Percentiles rank a stretch among this genome's conserved stretches.
phyloP scores from a whole-genome alignment of 257 asterid species.

The Solanum appendiculatum region DNA sequence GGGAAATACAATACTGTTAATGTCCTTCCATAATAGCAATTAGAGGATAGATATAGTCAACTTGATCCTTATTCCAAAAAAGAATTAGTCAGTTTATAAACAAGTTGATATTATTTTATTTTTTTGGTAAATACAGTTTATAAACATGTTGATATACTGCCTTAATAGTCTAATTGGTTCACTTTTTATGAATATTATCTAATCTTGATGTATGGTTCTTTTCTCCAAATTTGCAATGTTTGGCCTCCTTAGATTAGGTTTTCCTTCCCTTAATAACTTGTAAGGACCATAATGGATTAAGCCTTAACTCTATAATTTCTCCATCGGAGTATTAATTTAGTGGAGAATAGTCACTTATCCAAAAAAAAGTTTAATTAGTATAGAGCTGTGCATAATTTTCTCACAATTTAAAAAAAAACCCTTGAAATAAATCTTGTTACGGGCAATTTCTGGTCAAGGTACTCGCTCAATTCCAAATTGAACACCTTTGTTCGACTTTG shows the following conservation, averaged over 20 bases:
- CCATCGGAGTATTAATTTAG: not conserved
- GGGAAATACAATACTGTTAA: not conserved
- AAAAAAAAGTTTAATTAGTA: not conserved
- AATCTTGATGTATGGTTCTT: not conserved
- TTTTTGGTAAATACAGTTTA: not conserved
- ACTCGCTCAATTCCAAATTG: not conserved
- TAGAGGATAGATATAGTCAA: not conserved
- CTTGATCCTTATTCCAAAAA: not conserved
- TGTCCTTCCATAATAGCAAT: not conserved
- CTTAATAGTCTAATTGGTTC: not conserved
- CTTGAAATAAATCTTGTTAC: not conserved
- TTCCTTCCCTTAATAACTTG: not conserved
- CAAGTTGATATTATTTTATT: not conserved
- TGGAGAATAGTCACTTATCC: not conserved
- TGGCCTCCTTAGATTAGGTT: not conserved
- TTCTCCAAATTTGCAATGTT: not conserved
- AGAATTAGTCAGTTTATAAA: not conserved
- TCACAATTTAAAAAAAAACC: not conserved
- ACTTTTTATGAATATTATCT: not conserved
- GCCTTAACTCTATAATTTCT: not conserved
- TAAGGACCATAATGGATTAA: not conserved
- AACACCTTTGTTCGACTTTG: not conserved
- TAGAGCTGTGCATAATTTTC: not conserved
- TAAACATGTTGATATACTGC: not conserved
- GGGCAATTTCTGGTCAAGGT: not conserved